These are phyloP conservation scores for Corymbia maculata DNA, from an alignment of 345 rosid species.

Conservation along the genomic window DNA sequence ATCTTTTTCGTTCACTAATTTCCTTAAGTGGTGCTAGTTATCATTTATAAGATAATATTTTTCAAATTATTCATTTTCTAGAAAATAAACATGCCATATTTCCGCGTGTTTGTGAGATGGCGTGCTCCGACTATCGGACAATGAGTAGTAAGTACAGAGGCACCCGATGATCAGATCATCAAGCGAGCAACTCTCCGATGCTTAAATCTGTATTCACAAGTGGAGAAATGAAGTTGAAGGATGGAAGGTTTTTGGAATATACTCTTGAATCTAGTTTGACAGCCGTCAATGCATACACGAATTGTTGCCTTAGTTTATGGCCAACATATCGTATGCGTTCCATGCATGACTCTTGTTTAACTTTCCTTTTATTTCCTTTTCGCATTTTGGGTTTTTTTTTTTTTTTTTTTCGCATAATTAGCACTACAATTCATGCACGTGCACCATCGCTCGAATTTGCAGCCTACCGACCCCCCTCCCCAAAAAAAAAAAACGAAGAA, in stretches of 20 bases:
- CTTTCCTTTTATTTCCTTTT: background rate
- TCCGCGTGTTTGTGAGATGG: background rate
- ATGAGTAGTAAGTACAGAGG: background rate
- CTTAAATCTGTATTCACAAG: background rate
- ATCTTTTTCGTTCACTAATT: no score
- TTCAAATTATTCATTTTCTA: rapidly evolving
- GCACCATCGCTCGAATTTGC: background rate
- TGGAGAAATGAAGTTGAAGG: background rate
- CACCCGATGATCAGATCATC: background rate
- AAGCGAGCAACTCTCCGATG: background rate
- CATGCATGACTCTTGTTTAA: background rate
- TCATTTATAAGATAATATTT: background rate
- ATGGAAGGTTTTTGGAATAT: background rate
- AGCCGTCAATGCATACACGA: background rate
- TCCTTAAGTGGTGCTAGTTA: background rate
- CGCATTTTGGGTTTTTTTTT: rapidly evolving
- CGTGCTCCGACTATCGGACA: no score
- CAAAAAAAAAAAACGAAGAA: no score
- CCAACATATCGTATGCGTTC: background rate
- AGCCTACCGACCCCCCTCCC: background rate
- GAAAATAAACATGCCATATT: background rate
- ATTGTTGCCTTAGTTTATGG: background rate
- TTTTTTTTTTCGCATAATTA: background rate
- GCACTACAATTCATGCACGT: background rate
- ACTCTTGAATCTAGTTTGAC: background rate